These are phyloP conservation scores for Termitomyces sp. DNA, from an alignment of 768 basidiomycete species.

Conservation along the genomic window DNA sequence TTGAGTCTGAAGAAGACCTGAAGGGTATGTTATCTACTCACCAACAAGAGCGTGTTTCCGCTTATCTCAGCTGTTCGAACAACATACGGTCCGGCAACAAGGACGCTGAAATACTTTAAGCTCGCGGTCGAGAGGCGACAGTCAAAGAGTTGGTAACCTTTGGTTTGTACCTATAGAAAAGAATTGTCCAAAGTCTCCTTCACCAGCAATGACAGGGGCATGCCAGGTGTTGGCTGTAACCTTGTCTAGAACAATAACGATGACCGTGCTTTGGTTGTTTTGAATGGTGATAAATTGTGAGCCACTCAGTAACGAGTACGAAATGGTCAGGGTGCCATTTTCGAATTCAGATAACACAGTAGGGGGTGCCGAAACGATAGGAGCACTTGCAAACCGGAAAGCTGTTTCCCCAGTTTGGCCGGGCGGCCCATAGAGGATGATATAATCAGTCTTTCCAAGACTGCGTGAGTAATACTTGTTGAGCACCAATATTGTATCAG, in stretches of 20 bases:
- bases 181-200: constrained; percentile 34
- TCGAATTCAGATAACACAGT: constrained; percentile 28
- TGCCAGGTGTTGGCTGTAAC: constrained; percentile 46
- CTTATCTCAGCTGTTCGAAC: constrained; percentile 45
- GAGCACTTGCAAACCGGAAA: constrained; percentile 28
- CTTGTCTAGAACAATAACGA: constrained; percentile 41
- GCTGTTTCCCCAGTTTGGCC: constrained; percentile 44
- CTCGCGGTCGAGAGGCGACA: not conserved
- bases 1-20: not conserved
- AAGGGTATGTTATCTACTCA: constrained; percentile 9
- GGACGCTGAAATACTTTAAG: constrained; percentile 20
- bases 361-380: constrained; percentile 25
- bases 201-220: constrained; percentile 39
- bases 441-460: constrained; percentile 37
- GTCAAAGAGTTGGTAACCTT: constrained; percentile 22
- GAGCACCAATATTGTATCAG: not conserved
- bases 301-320: constrained; percentile 28
- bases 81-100: constrained; percentile 52
- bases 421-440: constrained; percentile 38
- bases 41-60: constrained; percentile 32
- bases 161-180: constrained; percentile 45
- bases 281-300: constrained; percentile 32
- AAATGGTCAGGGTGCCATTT: constrained; percentile 37
- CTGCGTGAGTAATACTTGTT: constrained; percentile 20
- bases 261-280: constrained; percentile 21